Conservation (phyloP, 345 rosid genomes). For the Euphorbia tirucalli region DNA sequence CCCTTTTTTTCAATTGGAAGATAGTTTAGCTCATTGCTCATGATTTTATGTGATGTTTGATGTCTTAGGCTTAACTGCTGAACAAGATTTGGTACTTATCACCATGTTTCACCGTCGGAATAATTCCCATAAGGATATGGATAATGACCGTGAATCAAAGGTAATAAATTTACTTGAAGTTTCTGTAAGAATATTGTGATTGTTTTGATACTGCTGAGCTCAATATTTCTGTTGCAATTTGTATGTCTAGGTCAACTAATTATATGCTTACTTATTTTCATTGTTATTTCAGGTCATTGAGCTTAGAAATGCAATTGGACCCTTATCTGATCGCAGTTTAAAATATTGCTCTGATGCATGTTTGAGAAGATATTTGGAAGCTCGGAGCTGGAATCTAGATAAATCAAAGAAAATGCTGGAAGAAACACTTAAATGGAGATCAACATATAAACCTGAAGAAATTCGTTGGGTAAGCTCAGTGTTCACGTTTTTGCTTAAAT, state of each 20-base stretch:
- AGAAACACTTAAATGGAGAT: slow-evolving; percentile 81
- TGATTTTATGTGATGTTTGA: slow-evolving; percentile 10
- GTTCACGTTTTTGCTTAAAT: slow-evolving; percentile 1
- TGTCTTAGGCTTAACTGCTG: slow-evolving; percentile 22
- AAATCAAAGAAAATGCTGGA: slow-evolving; percentile 82
- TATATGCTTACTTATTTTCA: background rate
- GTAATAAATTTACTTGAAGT: slow-evolving; percentile 28
- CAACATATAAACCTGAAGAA: slow-evolving; percentile 75
- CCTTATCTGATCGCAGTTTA: slow-evolving; percentile 48
- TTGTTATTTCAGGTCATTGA: slow-evolving; percentile 48
- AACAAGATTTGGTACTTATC: slow-evolving; percentile 23
- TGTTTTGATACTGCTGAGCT: background rate
- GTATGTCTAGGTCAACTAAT: too few relatives aligned
- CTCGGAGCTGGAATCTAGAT: slow-evolving; percentile 76
- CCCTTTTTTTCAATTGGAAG: background rate
- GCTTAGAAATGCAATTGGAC: slow-evolving; percentile 56
- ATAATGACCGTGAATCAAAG: slow-evolving; percentile 60
- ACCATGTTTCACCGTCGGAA: slow-evolving; percentile 67
- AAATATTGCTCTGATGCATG: slow-evolving; percentile 71
- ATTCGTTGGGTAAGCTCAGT: slow-evolving; percentile 66
- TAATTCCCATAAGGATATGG: slow-evolving; percentile 45
- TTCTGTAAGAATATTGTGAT: background rate
- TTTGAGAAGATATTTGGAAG: slow-evolving; percentile 82
- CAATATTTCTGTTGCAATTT: background rate
- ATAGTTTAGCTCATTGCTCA: background rate